phyloP scores from a whole-genome alignment of 352 stramenopile species.

The Phytophthora vignae region DNA sequence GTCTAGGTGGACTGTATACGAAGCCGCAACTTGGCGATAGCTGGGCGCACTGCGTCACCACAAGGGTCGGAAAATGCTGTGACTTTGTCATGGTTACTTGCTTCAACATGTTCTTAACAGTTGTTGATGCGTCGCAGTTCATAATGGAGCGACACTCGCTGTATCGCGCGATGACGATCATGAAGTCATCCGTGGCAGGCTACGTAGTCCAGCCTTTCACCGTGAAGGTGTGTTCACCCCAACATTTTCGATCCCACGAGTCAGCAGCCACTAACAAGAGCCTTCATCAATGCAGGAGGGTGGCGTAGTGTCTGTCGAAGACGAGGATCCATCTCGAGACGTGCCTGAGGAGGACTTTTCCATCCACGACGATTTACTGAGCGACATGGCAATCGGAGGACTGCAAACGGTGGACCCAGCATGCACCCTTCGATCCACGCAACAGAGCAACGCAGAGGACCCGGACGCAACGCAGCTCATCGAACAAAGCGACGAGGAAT shows the following conservation, averaged over 20 bases:
- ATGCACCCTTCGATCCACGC: constrained; percentile 64
- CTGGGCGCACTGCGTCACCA: constrained; percentile 79
- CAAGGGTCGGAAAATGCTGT: constrained; percentile 38
- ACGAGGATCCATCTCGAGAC: constrained; percentile 24
- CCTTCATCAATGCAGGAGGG: constrained; percentile 37
- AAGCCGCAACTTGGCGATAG: constrained; percentile 68
- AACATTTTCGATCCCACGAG: background rate
- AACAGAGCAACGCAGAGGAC: constrained; percentile 54
- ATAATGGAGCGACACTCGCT: constrained; percentile 66
- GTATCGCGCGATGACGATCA: constrained; percentile 62
- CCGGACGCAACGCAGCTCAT: constrained; percentile 31
- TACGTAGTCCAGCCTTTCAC: constrained; percentile 72
- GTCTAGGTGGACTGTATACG: constrained; percentile 61
- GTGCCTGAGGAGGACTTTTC: constrained; percentile 44
- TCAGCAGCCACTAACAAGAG: constrained; percentile 4
- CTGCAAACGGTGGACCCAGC: constrained; percentile 53
- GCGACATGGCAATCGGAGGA: constrained; percentile 49
- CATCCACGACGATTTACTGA: constrained; percentile 66
- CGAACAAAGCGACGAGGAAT: constrained; percentile 26
- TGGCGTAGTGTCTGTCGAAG: constrained; percentile 47
- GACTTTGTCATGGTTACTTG: constrained; percentile 3
- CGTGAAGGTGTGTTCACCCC: constrained; percentile 46
- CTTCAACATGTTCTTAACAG: constrained; percentile 16
- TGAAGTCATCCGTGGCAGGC: constrained; percentile 67
- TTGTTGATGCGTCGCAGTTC: constrained; percentile 45